Evolutionary conservation across 108 stramenopile species (phyloP).

Genomic region (Craspedostauros australis): DNA sequence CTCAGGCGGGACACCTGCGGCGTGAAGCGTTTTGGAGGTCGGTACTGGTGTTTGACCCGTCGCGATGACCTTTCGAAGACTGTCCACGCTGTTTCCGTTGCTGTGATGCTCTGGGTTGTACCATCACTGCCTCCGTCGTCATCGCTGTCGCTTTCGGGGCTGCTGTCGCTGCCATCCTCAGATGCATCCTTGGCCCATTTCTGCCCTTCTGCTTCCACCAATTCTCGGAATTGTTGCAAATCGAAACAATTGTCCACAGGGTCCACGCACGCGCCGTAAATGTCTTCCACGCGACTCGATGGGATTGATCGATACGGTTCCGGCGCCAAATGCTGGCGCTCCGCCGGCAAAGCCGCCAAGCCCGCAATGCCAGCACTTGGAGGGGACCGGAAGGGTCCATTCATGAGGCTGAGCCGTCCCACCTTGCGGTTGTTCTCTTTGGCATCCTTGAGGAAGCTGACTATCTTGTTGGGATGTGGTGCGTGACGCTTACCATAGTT

Average conservation of each 20-base stretch:
- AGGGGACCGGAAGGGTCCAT: constrained; percentile 27
- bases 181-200: not conserved
- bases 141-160: not conserved
- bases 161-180: not conserved
- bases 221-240: constrained; percentile 35
- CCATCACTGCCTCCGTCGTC: constrained; percentile 25
- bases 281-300: constrained; percentile 45
- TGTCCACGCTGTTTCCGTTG: constrained; percentile 50
- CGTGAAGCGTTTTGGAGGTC: constrained; percentile 63
- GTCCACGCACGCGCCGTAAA: constrained; percentile 59
- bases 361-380: constrained; percentile 60
- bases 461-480: constrained; percentile 43
- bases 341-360: constrained; percentile 69
- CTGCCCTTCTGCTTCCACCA: constrained; percentile 31
- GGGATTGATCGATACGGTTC: constrained; percentile 59
- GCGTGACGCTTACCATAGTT: constrained; percentile 64
- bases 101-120: constrained; percentile 14
- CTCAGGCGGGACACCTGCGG: too few species aligned
- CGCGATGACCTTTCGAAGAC: constrained; percentile 29
- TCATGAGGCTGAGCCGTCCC: constrained; percentile 14
- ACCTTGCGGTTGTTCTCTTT: constrained; percentile 17
- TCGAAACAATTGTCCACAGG: constrained; percentile 53
- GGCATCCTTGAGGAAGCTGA: constrained; percentile 26
- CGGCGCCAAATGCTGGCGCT: constrained; percentile 52
- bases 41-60: constrained; percentile 33